Evolutionary conservation across 352 stramenopile species (phyloP).

Genomic region (Globisporangium echinulatum): DNA sequence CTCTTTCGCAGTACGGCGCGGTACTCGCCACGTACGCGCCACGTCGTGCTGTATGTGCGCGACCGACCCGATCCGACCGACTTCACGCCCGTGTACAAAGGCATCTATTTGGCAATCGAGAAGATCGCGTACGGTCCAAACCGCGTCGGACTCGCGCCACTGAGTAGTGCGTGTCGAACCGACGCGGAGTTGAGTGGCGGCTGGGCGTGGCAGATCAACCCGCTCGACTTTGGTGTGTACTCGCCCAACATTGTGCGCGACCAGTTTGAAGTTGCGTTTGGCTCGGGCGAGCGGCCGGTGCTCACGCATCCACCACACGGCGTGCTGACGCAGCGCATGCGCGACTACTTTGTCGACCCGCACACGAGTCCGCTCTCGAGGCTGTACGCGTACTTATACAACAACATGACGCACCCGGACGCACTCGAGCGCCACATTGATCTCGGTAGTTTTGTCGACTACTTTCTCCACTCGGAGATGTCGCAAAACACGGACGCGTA

Average conservation of each 20-base stretch:
- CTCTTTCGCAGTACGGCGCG: constrained; percentile 59
- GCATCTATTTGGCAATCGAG: too few species aligned
- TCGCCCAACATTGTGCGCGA: constrained; percentile 54
- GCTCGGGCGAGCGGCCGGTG: constrained; percentile 33
- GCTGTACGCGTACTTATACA: constrained; percentile 50
- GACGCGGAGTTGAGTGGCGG: constrained; percentile 43
- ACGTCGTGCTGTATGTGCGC: too few species aligned
- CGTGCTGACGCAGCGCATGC: constrained; percentile 50
- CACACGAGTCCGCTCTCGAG: constrained; percentile 41
- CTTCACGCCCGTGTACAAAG: too few species aligned
- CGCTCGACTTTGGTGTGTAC: constrained; percentile 31
- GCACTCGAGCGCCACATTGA: constrained; percentile 46
- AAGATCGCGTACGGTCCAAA: too few species aligned
- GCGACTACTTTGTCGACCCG: constrained; percentile 50
- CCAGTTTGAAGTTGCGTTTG: constrained; percentile 18
- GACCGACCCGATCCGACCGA: too few species aligned
- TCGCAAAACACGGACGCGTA: constrained; percentile 61
- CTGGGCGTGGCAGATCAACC: constrained; percentile 80
- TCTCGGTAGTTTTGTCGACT: constrained; percentile 65
- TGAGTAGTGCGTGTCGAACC: constrained; percentile 33
- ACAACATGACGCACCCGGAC: constrained; percentile 55
- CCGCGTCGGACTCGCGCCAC: constrained; percentile 2
- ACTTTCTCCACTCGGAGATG: constrained; percentile 63
- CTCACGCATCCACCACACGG: constrained; percentile 28
- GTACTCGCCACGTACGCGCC: constrained; percentile 41